These are phyloP conservation scores for Elsinoe perseae DNA, from an alignment of 2,329 filamentous ascomycete genomes.

Conservation along the genomic window DNA sequence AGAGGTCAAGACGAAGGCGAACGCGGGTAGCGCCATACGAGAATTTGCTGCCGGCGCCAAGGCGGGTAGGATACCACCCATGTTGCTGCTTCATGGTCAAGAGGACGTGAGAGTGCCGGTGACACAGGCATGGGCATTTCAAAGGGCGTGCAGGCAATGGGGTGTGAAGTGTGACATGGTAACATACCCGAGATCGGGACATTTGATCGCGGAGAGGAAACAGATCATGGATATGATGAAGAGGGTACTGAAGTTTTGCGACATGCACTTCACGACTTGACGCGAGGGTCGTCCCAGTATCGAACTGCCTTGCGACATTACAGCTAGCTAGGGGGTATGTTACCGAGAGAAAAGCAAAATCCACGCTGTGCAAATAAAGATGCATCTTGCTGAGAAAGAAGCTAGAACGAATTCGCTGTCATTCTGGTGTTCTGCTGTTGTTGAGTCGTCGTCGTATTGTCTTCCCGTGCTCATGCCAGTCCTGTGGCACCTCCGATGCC, in stretches of 20 bases:
- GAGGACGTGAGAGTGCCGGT: constrained; percentile 30
- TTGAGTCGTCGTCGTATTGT: constrained; percentile 3
- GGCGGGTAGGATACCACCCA: constrained; percentile 24
- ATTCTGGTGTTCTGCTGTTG: not conserved
- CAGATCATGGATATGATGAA: constrained; percentile 25
- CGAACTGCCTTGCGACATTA: constrained; percentile 1
- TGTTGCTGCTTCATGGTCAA: constrained; percentile 33
- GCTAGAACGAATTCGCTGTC: not conserved
- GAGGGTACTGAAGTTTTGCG: constrained; percentile 22
- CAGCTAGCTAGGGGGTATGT: not conserved
- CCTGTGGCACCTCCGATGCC: constrained; percentile 15
- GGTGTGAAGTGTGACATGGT: constrained; percentile 30
- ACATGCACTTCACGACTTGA: constrained; percentile 17
- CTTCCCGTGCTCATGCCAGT: constrained; percentile 1
- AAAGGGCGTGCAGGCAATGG: constrained; percentile 25
- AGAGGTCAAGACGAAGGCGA: constrained; percentile 19
- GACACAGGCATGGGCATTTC: constrained; percentile 30
- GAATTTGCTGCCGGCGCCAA: constrained; percentile 25
- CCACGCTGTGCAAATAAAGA: constrained; percentile 7
- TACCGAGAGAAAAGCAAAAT: not conserved
- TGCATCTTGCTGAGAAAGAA: not conserved
- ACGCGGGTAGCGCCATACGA: constrained; percentile 27
- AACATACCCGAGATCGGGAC: constrained; percentile 31
- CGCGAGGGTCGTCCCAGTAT: too few relatives aligned
- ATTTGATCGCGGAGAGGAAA: constrained; percentile 27